Base-by-base conservation (phyloP, 495 filamentous ascomycete species). In the Apiosordaria backusii region DNA sequence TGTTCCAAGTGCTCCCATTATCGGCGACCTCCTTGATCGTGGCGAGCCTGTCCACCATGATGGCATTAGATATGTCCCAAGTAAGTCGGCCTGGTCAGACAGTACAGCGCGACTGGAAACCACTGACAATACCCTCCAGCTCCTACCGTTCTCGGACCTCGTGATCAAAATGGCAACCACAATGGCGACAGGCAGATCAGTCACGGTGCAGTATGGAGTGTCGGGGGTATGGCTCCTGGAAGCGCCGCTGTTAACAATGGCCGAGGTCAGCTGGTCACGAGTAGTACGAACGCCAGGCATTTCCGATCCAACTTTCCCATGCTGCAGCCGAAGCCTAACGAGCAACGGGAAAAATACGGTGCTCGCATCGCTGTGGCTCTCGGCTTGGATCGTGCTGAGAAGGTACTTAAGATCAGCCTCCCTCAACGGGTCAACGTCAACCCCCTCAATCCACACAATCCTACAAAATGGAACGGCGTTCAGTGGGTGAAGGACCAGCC, bases 291-390 rank as follows among this genome's bases (percentile, higher is more conserved):
- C 68, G 92, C 91, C 26, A 88, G 88, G 2, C 83, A 91, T 55
- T 92, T 90, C 71, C 84, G 83, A 2, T 90, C 90, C 50, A 81
- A 84, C 23, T 95, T 95, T 67, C 77, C 89, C 1, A 76, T 69
- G 15, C 50, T 69, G 1, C 71, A 67, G 29, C 76, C 78, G 22
- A 80, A 75, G 21, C 81, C 82, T 2, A 80, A 84, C 45, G 84
- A 88, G 24, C 85, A 92, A 55, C 70, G 79, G 27, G 87, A 89
- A 58, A 87, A 83, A 57, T 89, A 96, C 70, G 87, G 92, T 69
- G 84, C 84, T 45, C 87, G 95, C 19, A 71, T 98, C 50, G 95
- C 96, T 9, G 77, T 90, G 45, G 95, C 95, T 4, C 82, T 97
- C 19, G 88, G 90, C n/a, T 82, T 98, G 65, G 90, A 98, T 72